A percentile compares a stretch with the other conserved stretches of the same genome.
Evolutionary conservation across 2,329 filamentous ascomycete genomes (phyloP).

Genomic region (Cladosporium cucumerinum): DNA sequence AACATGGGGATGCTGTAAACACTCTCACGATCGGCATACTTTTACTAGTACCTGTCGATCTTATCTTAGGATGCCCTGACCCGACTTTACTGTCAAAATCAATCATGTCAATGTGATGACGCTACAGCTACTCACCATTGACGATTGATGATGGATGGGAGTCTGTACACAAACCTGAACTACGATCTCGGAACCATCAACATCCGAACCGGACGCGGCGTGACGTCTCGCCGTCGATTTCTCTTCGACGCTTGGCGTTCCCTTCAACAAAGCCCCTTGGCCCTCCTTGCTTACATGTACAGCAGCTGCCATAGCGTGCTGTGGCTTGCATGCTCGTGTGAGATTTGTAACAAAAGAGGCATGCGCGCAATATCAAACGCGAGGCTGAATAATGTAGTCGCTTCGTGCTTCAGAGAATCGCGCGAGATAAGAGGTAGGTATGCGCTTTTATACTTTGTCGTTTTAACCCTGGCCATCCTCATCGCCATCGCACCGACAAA

Average conservation of each 20-base stretch:
- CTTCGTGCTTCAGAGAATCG: neutral
- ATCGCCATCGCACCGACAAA: neutral
- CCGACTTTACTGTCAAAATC: too few relatives aligned
- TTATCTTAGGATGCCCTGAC: too few relatives aligned
- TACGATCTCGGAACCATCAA: neutral
- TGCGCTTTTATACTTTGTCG: neutral
- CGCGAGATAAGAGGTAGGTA: neutral
- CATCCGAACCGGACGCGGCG: neutral
- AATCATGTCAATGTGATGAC: too few relatives aligned
- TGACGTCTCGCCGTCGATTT: neutral
- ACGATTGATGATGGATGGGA: too few relatives aligned
- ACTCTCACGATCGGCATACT: too few relatives aligned
- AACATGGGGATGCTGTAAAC: neutral
- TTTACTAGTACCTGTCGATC: too few relatives aligned
- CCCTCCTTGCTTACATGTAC: neutral
- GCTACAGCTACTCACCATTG: too few relatives aligned
- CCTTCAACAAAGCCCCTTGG: neutral
- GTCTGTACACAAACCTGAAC: neutral
- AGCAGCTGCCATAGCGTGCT: neutral
- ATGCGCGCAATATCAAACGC: neutral
- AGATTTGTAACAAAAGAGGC: neutral
- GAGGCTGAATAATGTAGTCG: neutral
- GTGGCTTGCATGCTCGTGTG: neutral
- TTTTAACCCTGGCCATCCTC: neutral
- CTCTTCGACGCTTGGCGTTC: neutral